Conservation (phyloP, 176 grass and related monocot species). For the Cenchrus purpureus region DNA sequence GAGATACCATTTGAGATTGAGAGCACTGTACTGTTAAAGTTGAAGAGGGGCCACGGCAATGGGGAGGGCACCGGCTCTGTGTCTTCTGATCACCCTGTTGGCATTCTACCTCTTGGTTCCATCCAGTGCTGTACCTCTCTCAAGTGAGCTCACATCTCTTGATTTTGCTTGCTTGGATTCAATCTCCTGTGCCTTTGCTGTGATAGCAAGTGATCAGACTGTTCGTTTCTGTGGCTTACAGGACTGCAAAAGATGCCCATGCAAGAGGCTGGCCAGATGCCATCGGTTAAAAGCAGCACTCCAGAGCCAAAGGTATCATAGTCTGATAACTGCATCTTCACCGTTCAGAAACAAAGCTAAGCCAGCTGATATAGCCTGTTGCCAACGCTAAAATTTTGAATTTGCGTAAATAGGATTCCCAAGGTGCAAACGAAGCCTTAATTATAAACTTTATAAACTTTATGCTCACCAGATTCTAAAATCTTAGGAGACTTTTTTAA, state of each 20-base stretch:
- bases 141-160: constrained; percentile 55
- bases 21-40: neutral
- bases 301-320: constrained; percentile 44
- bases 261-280: constrained; percentile 33
- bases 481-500: too few species aligned
- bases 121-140: constrained; percentile 58
- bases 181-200: neutral
- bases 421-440: neutral
- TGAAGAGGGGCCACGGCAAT: constrained; percentile 17
- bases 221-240: constrained; percentile 36
- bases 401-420: neutral
- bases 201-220: neutral
- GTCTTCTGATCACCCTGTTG: constrained; percentile 43
- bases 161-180: neutral
- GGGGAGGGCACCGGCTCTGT: constrained; percentile 44
- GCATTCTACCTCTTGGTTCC: constrained; percentile 39
- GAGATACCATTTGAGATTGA: neutral
- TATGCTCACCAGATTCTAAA: neutral
- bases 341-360: neutral
- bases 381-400: neutral
- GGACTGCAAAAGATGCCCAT: constrained; percentile 49
- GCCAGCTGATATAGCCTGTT: neutral
- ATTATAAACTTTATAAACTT: neutral
- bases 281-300: constrained; percentile 22
- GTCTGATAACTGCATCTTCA: neutral